Conservation (phyloP, 176 grass and related monocot species). For the Bonia amplexicaulis region DNA sequence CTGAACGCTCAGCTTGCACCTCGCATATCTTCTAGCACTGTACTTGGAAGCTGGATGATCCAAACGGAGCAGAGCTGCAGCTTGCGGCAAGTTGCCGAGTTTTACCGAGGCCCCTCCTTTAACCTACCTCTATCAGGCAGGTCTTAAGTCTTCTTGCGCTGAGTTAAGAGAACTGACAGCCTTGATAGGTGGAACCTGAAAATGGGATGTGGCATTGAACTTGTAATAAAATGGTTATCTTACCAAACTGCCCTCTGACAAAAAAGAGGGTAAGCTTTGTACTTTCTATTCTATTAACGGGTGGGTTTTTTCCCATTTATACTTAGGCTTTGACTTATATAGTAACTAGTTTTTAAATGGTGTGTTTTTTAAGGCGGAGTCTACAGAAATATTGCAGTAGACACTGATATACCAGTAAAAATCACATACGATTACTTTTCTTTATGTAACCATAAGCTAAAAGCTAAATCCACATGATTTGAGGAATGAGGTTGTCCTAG, state of each 20-base stretch:
- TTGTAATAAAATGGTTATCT: slow-evolving; percentile 1
- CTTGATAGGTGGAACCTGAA: neutral
- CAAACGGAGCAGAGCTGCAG: neutral
- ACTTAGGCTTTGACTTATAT: too few species aligned
- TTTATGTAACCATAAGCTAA: too few species aligned
- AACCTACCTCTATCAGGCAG: neutral
- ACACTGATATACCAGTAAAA: too few species aligned
- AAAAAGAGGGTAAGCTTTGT: neutral
- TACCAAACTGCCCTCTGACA: neutral
- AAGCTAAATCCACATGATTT: too few species aligned
- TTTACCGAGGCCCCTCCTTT: neutral
- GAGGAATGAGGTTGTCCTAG: too few species aligned
- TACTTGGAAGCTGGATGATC: neutral
- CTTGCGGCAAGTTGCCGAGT: neutral
- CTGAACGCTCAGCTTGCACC: neutral
- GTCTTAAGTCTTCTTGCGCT: neutral
- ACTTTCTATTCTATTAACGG: neutral
- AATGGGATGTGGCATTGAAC: neutral
- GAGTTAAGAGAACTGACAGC: neutral
- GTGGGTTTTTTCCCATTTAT: neutral
- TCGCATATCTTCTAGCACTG: neutral
- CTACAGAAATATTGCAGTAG: too few species aligned
- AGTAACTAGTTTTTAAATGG: too few species aligned
- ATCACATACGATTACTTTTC: too few species aligned
- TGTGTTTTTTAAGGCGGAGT: too few species aligned